A percentile compares a stretch with the other conserved stretches of the same genome.
These are phyloP conservation scores for Deinandra increscens DNA, from an alignment of 129 eudicot genomes.

Conservation along the genomic window DNA sequence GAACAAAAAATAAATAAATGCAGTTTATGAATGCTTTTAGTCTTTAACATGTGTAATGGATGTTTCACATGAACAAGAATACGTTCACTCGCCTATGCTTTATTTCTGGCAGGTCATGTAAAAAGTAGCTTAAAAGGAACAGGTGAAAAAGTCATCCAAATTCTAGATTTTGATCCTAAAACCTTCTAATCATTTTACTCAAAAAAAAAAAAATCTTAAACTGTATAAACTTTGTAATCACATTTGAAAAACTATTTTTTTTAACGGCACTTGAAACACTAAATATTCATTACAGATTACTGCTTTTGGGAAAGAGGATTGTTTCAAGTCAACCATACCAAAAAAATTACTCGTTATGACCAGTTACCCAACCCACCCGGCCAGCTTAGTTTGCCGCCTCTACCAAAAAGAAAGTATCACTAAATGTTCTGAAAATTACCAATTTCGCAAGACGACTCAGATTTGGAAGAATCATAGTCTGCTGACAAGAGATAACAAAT, in stretches of 20 bases:
- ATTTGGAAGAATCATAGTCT: conserved; percentile 95
- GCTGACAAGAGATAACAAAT: conserved; percentile 33
- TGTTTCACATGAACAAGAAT: conserved; percentile 1
- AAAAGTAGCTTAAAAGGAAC: neutral
- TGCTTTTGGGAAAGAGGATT: neutral
- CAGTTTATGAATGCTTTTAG: neutral
- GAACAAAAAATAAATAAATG: conserved; percentile 24
- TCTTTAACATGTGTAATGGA: neutral
- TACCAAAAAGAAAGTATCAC: neutral
- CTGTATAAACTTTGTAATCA: neutral
- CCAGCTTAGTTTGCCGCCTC: neutral
- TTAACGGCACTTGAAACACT: neutral
- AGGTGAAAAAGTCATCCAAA: neutral
- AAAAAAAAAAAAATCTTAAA: neutral
- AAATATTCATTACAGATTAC: neutral
- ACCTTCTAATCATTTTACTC: neutral
- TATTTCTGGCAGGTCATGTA: neutral
- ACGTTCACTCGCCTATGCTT: neutral
- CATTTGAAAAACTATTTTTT: neutral
- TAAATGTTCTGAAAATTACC: conserved; percentile 47
- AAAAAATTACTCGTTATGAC: neutral
- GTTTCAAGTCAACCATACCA: conserved; percentile 1
- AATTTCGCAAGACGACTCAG: conserved; percentile 88
- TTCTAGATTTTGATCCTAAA: neutral
- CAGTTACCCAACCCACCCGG: neutral